Base-by-base conservation (phyloP, 768 basidiomycete species). In the Exidia glandulosa region DNA sequence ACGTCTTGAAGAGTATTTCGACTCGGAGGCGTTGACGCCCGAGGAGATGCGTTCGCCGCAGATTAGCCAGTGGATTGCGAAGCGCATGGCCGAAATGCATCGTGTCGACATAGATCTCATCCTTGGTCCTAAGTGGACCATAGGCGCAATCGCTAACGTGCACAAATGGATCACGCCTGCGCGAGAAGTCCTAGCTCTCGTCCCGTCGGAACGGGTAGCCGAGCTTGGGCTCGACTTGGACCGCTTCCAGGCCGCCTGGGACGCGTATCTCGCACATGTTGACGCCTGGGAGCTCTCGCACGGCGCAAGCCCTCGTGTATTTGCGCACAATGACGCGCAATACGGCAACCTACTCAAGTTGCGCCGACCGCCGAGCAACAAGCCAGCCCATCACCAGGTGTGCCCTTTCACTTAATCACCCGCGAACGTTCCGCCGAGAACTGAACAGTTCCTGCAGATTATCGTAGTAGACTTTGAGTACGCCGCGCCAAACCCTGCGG, bases 381-480 rank as follows among this genome's bases (percentile, higher is more conserved):
- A 75, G 29, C 83, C 88, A 27, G 84, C 85, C 57, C 91, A 94
- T 70, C 85, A 84, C 59, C 84, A 88, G 77, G 90, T 91, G 65
- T 63, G 76, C 71, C 60, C 19, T 7, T 33, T 32, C 57, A 36
- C 50, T 6, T 7, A n/a, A 9, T 10, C 27, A 14, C 30, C 30
- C 14, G 25, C 50, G 14, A 13, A 6, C 6, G 27, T 29, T 14
- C 14, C 30, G 27, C 25, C 19, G 14, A 29, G 14, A 10, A 14
- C 30, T 54, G 27, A 54, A 23, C 9, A 23, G 30, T 12, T 47
- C 25, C 41, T 57, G 41, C 63, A 94, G 89, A 85, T 95, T 63
- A 89, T 95, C 69, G 90, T 95, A 34, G 93, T 96, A 63, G 96
- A 99, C 74, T 98, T 97, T 69, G 96, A 99, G 74, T 99, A 99